Conservation (phyloP, 768 basidiomycete species). For the Scleroderma bovista region DNA sequence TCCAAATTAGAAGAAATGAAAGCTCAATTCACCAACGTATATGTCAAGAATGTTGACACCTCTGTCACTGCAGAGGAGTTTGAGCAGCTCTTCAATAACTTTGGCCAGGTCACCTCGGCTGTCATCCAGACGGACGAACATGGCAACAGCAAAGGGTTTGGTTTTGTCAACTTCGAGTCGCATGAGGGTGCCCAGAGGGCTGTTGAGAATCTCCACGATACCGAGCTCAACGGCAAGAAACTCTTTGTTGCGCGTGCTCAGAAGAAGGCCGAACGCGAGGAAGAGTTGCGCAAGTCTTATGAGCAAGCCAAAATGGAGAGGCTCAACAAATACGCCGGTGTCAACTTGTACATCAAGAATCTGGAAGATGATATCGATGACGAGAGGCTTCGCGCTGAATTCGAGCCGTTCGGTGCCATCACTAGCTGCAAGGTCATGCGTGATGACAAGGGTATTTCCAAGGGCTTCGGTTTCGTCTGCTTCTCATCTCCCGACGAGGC, state of each 20-base stretch:
- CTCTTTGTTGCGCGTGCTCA: conserved; percentile 95
- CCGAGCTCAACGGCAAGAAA: conserved; percentile 78
- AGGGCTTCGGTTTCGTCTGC: conserved; percentile 99
- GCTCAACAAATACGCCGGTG: conserved; percentile 95
- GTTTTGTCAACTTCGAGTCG: conserved; percentile 93
- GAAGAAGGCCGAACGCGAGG: conserved; percentile 97
- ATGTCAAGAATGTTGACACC: conserved; percentile 92
- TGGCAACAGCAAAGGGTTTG: conserved; percentile 94
- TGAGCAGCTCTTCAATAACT: conserved; percentile 67
- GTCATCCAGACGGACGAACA: conserved; percentile 78
- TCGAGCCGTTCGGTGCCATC: conserved; percentile 94
- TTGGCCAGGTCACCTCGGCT: conserved; percentile 85
- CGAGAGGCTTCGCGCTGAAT: conserved; percentile 93
- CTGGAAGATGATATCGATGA: conserved; percentile 97
- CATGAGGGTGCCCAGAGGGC: conserved; percentile 92
- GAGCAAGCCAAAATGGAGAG: conserved; percentile 97
- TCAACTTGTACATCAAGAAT: conserved; percentile 99
- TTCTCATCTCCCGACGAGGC: conserved; percentile 98
- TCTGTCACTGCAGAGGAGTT: conserved; percentile 87
- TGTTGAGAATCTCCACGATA: conserved; percentile 85
- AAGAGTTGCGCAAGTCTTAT: conserved; percentile 88
- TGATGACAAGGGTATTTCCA: conserved; percentile 88
- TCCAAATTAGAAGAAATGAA: conserved; percentile 98
- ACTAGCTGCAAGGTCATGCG: conserved; percentile 99
- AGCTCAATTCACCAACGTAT: conserved; percentile 96